Percentiles rank a stretch among this genome's conserved stretches.
These are phyloP conservation scores for Trypanosoma caninum DNA, from an alignment of 208 protist genomes.

Conservation along the genomic window DNA sequence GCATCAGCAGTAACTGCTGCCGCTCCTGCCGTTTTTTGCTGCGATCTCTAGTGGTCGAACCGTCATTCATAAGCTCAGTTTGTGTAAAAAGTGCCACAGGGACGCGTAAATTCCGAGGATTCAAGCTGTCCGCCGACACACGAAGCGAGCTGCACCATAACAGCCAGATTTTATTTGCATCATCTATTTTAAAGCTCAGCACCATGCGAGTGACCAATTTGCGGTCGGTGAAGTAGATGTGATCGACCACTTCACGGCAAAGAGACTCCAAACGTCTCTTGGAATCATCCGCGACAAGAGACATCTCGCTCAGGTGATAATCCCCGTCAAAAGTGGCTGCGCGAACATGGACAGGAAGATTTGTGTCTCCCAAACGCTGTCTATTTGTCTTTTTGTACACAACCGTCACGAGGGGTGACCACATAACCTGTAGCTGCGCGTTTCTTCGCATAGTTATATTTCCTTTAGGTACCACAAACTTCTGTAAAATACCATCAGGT, in stretches of 20 bases:
- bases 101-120: slow-evolving; percentile 65
- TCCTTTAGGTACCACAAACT: slow-evolving; percentile 87
- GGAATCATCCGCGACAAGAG: slow-evolving; percentile 79
- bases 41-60: slow-evolving; percentile 44
- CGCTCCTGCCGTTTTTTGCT: slow-evolving; percentile 33
- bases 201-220: slow-evolving; percentile 81
- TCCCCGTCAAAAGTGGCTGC: slow-evolving; percentile 84
- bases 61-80: slow-evolving; percentile 70
- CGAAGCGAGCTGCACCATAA: slow-evolving; percentile 82
- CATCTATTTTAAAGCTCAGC: slow-evolving; percentile 80
- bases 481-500: slow-evolving; percentile 88
- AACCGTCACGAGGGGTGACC: slow-evolving; percentile 82
- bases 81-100: slow-evolving; percentile 63
- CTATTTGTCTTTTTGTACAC: slow-evolving; percentile 85
- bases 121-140: slow-evolving; percentile 66
- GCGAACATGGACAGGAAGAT: slow-evolving; percentile 48
- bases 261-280: slow-evolving; percentile 64
- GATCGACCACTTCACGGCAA: slow-evolving; percentile 81
- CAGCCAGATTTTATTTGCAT: slow-evolving; percentile 67
- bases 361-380: slow-evolving; percentile 56
- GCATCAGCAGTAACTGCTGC: slow-evolving; percentile 68
- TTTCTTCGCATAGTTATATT: slow-evolving; percentile 64
- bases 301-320: slow-evolving; percentile 70
- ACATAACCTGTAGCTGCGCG: slow-evolving; percentile 81
- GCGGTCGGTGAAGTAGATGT: slow-evolving; percentile 80